phyloP scores from a whole-genome alignment of 345 rosid species.

The Punica granatum region DNA sequence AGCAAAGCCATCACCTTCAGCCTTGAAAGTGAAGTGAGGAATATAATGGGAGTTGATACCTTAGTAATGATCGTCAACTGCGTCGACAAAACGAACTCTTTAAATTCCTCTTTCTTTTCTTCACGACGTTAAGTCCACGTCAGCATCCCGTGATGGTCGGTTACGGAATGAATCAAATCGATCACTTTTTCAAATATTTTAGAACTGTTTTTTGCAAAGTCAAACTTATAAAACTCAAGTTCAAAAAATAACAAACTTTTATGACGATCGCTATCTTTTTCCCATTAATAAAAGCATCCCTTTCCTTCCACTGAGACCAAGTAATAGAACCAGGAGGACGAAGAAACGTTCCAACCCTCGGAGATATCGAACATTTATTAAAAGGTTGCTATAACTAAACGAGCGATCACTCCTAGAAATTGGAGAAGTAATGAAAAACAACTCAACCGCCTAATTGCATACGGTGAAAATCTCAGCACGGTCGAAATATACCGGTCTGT shows the following conservation, averaged over 20 bases:
- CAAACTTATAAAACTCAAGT: too few species aligned
- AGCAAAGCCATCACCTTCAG: background rate
- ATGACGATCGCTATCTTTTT: too few species aligned
- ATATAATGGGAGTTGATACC: background rate
- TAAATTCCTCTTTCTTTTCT: too few species aligned
- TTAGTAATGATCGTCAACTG: background rate
- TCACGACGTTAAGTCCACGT: too few species aligned
- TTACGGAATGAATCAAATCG: too few species aligned
- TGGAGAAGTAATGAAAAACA: background rate
- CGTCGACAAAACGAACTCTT: background rate
- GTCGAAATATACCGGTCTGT: too few species aligned
- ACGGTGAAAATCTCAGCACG: background rate
- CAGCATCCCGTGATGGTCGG: too few species aligned
- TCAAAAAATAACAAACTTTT: too few species aligned
- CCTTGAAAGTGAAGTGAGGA: background rate
- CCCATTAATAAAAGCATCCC: background rate
- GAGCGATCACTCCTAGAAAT: background rate
- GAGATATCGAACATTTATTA: conserved; percentile 2
- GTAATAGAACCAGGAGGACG: background rate
- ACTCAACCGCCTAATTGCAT: background rate
- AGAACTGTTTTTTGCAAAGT: too few species aligned
- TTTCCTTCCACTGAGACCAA: background rate
- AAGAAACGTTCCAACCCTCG: background rate
- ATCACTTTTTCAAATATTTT: too few species aligned
- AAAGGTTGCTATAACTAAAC: too few species aligned